Evolutionary conservation across 345 rosid species (phyloP).

Genomic region (Eucalyptus cloeziana): DNA sequence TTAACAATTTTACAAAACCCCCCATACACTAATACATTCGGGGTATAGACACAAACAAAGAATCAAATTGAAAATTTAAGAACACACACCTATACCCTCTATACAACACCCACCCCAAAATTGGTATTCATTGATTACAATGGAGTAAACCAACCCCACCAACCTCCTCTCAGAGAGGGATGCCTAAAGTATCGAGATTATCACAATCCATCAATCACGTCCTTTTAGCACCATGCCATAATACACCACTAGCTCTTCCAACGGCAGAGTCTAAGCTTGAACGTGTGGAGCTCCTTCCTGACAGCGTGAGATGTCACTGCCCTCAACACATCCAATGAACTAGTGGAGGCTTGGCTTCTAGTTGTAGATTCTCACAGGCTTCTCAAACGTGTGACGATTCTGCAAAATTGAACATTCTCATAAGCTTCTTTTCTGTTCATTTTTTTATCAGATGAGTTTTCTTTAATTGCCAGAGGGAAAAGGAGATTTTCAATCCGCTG

Average conservation of each 20-base stretch:
- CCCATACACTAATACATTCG: not conserved
- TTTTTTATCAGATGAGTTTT: not conserved
- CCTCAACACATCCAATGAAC: not conserved
- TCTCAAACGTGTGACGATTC: conserved; percentile 48
- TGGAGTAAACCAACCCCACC: not conserved
- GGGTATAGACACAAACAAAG: not conserved
- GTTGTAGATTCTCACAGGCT: conserved; percentile 48
- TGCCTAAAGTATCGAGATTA: not conserved
- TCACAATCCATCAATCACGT: not conserved
- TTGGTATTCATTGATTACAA: conserved; percentile 16
- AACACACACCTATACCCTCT: conserved; percentile 21
- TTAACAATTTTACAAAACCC: not conserved
- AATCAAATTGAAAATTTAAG: not conserved
- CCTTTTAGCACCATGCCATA: not conserved
- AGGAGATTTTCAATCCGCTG: not conserved
- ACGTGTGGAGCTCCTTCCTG: not conserved
- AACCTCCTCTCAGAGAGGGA: conserved; percentile 1
- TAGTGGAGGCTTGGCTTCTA: not conserved
- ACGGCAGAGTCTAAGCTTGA: not conserved
- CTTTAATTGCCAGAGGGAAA: not conserved
- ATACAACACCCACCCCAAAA: conserved; percentile 33
- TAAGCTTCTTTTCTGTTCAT: not conserved
- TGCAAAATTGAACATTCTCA: conserved; percentile 5
- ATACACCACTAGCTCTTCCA: not conserved
- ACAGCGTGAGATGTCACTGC: not conserved